Base-by-base conservation (phyloP, 169 alveolate genomes). In the Ichthyophthirius multifiliis region DNA sequence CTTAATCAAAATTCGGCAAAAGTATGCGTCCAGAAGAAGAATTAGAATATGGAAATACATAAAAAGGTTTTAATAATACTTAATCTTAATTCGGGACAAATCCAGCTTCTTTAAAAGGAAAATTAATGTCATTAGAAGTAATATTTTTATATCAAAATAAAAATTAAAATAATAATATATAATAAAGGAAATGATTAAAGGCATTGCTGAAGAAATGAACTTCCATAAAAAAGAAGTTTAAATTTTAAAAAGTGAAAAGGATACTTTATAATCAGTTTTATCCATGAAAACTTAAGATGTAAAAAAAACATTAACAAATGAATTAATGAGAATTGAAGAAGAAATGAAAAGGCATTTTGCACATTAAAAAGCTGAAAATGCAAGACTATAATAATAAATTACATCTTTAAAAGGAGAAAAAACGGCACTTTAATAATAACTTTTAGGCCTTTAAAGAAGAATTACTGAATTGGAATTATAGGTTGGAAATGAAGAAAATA, bases 371-470 rank as follows among this genome's bases (percentile, higher is more conserved):
- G 95, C 97, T n/a, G 98, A 95, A 75, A 95, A 95, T 86, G 75
- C 94, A 18, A 84, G 98, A 84, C 83, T 95, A 32, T 89, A 95
- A 83, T 91, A 95, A 82, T 92, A 95, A 88, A 89, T 95, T 37
- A 93, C 97, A 23, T 86, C 95, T 43, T 88, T 95, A 9, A 95
- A 95, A 82, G 98, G 97, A 27, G 98, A 95, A 86, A 95, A 95
- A 89, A 95, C 98, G 5, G 92, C 96, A n/a, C 82, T 95, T 18
- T 90, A 92, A 74, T 89, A 91, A 83, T 92, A 95, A 82, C 74
- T 95, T 65, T 83, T 95, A 47, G 97, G 94, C 13, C 75, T 95
- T 43, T 90, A 95, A 81, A 90, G 96, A 82, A 87, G 98, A 82
- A 93, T 95, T 75, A 87, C 95, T 27, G 98, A 95, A 79, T 74